A percentile compares a stretch with the other conserved stretches of the same genome.
Conservation (phyloP, 306 rosid genomes). For the Vachellia collinsii region DNA sequence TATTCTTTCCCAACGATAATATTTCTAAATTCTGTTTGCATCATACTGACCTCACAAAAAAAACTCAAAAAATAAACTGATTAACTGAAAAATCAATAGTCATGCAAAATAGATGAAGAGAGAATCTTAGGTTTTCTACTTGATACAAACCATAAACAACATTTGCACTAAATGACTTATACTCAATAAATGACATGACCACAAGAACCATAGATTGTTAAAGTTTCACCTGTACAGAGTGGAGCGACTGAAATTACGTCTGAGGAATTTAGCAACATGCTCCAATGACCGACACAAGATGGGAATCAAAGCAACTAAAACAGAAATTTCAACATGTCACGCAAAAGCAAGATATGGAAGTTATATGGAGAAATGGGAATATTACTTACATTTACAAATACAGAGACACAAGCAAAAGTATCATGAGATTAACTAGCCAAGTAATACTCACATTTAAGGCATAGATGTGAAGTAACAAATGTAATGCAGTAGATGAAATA, state of each 20-base stretch:
- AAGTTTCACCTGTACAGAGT: conserved; percentile 78
- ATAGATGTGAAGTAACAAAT: conserved; percentile 78
- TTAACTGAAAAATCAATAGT: neutral
- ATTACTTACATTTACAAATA: conserved; percentile 1
- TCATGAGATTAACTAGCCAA: conserved; percentile 24
- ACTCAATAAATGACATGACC: neutral
- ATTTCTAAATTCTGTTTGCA: neutral
- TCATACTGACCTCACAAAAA: neutral
- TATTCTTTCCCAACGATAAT: neutral
- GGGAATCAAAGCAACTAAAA: conserved; percentile 94
- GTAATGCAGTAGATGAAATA: conserved; percentile 79
- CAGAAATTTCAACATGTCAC: conserved; percentile 36
- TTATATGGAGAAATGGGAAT: conserved; percentile 11
- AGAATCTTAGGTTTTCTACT: conserved; percentile 6
- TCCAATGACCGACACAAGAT: conserved; percentile 80
- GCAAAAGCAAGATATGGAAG: conserved; percentile 11
- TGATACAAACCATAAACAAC: neutral
- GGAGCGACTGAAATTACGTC: conserved; percentile 85
- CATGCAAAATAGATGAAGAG: neutral
- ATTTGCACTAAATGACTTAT: neutral
- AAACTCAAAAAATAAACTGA: too few species aligned
- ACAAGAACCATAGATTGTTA: neutral
- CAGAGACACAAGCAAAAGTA: conserved; percentile 1
- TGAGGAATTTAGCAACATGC: conserved; percentile 94
- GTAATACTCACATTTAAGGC: conserved; percentile 76